These are phyloP conservation scores for Dichotomopilus funicola DNA, from an alignment of 2,329 filamentous ascomycete genomes.

Conservation along the genomic window DNA sequence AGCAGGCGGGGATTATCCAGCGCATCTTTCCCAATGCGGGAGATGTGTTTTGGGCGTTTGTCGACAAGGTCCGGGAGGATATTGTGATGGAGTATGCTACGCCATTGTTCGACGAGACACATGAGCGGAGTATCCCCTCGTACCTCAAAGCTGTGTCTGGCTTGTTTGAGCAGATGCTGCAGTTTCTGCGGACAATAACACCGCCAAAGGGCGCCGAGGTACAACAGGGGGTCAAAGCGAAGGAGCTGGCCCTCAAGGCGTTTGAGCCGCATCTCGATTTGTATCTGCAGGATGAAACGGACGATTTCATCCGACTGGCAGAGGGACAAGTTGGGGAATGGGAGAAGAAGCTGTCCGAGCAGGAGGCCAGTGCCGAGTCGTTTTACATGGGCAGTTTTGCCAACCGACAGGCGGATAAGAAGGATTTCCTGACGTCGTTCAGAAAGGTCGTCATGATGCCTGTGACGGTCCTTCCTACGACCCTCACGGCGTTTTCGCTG, in stretches of 20 bases:
- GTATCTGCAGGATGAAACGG: conserved; percentile 86
- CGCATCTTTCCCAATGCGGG: conserved; percentile 70
- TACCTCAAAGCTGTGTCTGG: conserved; percentile 85
- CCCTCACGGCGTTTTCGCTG: conserved; percentile 39
- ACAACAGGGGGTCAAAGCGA: conserved; percentile 56
- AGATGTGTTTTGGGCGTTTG: conserved; percentile 67
- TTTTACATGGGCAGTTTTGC: conserved; percentile 96
- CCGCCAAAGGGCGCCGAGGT: conserved; percentile 52
- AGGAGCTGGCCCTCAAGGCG: conserved; percentile 60
- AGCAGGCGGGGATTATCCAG: conserved; percentile 72
- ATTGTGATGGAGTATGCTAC: conserved; percentile 82
- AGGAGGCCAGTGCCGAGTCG: conserved; percentile 83
- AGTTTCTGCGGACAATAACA: conserved; percentile 65
- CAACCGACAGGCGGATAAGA: conserved; percentile 90
- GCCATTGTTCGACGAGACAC: conserved; percentile 78
- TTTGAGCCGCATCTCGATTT: conserved; percentile 93
- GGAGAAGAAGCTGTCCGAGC: conserved; percentile 87
- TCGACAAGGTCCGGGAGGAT: conserved; percentile 78
- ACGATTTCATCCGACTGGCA: conserved; percentile 71
- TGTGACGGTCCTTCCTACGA: conserved; percentile 75
- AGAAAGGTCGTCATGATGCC: conserved; percentile 99
- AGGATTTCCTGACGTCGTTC: conserved; percentile 92
- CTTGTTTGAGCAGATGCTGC: conserved; percentile 77
- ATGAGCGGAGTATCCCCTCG: conserved; percentile 63
- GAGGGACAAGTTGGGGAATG: conserved; percentile 73